These are phyloP conservation scores for Akanthomyces uredinophilus DNA, from an alignment of 2,329 filamentous ascomycete genomes.

Conservation along the genomic window DNA sequence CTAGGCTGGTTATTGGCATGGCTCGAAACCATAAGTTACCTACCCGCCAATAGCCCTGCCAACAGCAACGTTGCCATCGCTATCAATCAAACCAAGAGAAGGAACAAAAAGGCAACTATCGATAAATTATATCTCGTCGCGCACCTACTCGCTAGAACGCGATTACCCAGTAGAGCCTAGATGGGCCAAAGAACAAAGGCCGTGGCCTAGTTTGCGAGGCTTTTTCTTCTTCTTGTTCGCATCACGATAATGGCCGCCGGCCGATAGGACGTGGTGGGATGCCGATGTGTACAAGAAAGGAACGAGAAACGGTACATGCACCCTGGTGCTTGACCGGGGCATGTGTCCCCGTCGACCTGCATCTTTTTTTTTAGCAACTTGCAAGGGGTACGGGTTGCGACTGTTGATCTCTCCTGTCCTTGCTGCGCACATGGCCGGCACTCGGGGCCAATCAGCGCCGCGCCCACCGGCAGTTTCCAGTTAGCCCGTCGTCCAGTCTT, in stretches of 20 bases:
- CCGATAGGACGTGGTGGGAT: not conserved
- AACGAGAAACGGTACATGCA: not conserved
- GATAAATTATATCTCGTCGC: not conserved
- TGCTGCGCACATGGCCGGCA: not conserved
- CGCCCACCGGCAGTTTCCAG: not conserved
- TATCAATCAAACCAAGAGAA: not conserved
- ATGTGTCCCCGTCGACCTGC: not conserved
- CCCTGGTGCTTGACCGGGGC: not conserved
- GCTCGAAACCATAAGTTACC: no score
- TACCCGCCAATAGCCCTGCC: not conserved
- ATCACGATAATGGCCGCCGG: not conserved
- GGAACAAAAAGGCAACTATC: not conserved
- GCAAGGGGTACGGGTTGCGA: not conserved
- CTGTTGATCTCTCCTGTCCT: not conserved
- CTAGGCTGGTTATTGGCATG: not conserved
- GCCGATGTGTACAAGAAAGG: not conserved
- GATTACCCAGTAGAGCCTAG: not conserved
- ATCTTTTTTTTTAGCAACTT: not conserved
- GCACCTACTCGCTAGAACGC: not conserved
- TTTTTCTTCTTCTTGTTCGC: not conserved
- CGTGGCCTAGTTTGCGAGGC: not conserved
- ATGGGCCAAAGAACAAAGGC: not conserved
- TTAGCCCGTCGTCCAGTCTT: not conserved
- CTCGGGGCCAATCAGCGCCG: constrained; percentile 7
- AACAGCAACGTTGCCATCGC: not conserved